Evolutionary conservation across 208 protist species (phyloP).

Genomic region (Hexamita inflata): DNA sequence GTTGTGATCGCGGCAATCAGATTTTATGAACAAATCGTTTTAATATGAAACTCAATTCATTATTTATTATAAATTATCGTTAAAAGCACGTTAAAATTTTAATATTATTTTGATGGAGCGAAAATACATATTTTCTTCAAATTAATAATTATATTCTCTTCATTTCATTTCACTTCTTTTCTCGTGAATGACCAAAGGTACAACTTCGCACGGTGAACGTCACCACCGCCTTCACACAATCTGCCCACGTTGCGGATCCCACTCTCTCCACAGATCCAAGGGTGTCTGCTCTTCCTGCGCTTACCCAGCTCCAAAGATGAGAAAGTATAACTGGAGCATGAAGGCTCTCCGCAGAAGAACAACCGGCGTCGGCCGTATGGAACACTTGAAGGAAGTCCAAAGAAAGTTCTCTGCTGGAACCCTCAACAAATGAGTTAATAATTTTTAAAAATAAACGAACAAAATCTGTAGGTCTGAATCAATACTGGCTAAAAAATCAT

Average conservation of each 20-base stretch:
- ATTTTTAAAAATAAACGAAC: no score
- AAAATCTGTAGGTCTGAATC: no score
- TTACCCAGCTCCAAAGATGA: slow-evolving; percentile 78
- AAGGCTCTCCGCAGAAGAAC: slow-evolving; percentile 89
- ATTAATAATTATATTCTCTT: no score
- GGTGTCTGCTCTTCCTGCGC: slow-evolving; percentile 83
- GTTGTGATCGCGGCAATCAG: no score
- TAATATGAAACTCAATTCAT: no score
- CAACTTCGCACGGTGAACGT: slow-evolving; percentile 58
- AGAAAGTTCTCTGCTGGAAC: slow-evolving; percentile 7
- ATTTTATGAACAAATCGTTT: no score
- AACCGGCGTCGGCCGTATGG: slow-evolving; percentile 88
- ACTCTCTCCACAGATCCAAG: slow-evolving; percentile 91
- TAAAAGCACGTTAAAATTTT: no score
- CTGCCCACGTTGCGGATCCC: slow-evolving; percentile 83
- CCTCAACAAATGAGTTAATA: neutral
- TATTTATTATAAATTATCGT: no score
- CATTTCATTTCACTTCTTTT: no score
- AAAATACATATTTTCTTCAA: no score
- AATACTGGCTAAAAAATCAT: no score
- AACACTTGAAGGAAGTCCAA: slow-evolving; percentile 67
- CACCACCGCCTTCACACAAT: slow-evolving; percentile 79
- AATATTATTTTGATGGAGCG: no score
- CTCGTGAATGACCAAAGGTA: slow-evolving; percentile 66
- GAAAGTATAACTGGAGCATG: slow-evolving; percentile 78